phyloP scores from a whole-genome alignment of 2,329 filamentous ascomycete genomes.

The Ophiocordyceps robertsii region DNA sequence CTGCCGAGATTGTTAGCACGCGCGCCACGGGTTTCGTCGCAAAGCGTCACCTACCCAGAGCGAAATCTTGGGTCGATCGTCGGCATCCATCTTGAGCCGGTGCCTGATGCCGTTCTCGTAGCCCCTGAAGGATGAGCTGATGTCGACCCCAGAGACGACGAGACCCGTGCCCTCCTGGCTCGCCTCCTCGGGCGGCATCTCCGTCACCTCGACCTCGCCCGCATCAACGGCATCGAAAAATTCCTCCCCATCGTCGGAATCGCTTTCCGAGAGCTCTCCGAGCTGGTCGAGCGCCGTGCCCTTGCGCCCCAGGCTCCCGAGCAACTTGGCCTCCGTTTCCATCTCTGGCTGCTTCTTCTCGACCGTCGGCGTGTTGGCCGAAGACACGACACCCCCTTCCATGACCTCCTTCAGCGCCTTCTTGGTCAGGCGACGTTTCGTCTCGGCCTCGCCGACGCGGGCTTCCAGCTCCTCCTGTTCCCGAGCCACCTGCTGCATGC shows the following conservation, averaged over 20 bases:
- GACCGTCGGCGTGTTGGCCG: slow-evolving; percentile 14
- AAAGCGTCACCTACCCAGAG: slow-evolving; percentile 65
- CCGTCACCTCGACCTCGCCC: slow-evolving; percentile 72
- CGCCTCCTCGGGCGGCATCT: slow-evolving; percentile 41
- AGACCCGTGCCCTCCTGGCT: slow-evolving; percentile 28
- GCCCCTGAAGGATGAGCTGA: slow-evolving; percentile 68
- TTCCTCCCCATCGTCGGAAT: slow-evolving; percentile 75
- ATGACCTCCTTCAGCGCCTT: slow-evolving; percentile 77
- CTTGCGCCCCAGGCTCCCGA: slow-evolving; percentile 32
- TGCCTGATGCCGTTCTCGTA: slow-evolving; percentile 82
- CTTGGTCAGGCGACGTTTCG: slow-evolving; percentile 82
- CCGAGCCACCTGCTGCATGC: slow-evolving; percentile 90
- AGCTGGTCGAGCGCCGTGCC: slow-evolving; percentile 58
- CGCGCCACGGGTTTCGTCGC: not conserved
- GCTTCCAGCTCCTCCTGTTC: slow-evolving; percentile 89
- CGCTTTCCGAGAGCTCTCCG: slow-evolving; percentile 63
- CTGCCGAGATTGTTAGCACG: slow-evolving; percentile 29
- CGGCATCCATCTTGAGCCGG: slow-evolving; percentile 75
- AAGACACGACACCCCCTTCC: slow-evolving; percentile 33
- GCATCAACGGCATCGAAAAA: slow-evolving; percentile 97
- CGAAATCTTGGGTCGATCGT: slow-evolving; percentile 85
- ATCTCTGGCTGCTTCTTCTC: slow-evolving; percentile 18
- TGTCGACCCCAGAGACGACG: slow-evolving; percentile 38
- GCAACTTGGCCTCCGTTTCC: slow-evolving; percentile 23
- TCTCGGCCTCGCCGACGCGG: slow-evolving; percentile 76